A percentile compares a stretch with the other conserved stretches of the same genome.
These are phyloP conservation scores for Acorus gramineus DNA, from an alignment of 106 monocot species.

Conservation along the genomic window DNA sequence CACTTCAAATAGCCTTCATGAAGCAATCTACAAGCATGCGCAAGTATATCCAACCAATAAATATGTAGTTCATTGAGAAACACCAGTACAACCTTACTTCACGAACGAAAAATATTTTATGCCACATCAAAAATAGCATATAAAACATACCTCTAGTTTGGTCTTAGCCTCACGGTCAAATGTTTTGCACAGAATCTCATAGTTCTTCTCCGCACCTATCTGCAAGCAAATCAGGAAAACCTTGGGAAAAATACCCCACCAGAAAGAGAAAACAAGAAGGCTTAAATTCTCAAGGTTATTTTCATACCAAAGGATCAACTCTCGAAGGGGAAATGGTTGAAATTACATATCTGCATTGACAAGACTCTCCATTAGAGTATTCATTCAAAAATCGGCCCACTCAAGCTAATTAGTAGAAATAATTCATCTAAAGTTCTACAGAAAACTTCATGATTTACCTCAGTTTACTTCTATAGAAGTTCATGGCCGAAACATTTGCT, in stretches of 20 bases:
- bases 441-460: conserved; percentile 22
- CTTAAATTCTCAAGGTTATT: neutral
- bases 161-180: conserved; percentile 65
- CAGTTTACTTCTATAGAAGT: conserved; percentile 65
- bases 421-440: too few relatives aligned
- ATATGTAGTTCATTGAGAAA: too few relatives aligned
- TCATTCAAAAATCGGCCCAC: too few relatives aligned
- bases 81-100: too few relatives aligned
- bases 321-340: conserved; percentile 83
- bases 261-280: neutral
- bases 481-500: conserved; percentile 59
- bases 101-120: too few relatives aligned
- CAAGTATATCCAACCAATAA: too few relatives aligned
- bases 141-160: conserved; percentile 51
- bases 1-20: too few relatives aligned
- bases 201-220: conserved; percentile 75
- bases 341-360: conserved; percentile 51
- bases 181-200: conserved; percentile 91
- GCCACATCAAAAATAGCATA: too few relatives aligned
- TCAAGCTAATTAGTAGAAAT: too few relatives aligned
- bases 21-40: too few relatives aligned
- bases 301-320: conserved; percentile 62
- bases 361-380: neutral
- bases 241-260: too few relatives aligned
- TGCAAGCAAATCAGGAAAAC: conserved; percentile 15